These are phyloP conservation scores for Ophiostoma quercus DNA, from an alignment of 2,329 filamentous ascomycete genomes.

Conservation along the genomic window DNA sequence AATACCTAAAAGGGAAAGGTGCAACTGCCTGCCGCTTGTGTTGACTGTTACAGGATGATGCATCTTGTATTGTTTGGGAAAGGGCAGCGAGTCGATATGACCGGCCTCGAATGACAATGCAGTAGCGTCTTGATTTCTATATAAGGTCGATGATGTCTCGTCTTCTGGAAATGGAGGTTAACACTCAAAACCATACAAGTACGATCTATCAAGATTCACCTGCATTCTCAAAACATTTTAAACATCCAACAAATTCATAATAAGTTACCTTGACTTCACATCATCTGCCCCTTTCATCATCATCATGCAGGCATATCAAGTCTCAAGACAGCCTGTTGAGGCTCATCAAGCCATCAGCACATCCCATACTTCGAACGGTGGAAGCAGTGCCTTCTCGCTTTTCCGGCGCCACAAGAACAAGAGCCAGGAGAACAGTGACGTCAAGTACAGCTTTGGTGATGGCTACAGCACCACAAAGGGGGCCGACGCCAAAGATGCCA, in stretches of 20 bases:
- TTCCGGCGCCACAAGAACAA: neutral
- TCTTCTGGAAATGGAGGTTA: neutral
- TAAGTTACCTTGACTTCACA: neutral
- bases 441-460: neutral
- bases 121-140: neutral
- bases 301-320: neutral
- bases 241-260: neutral
- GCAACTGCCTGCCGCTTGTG: neutral
- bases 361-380: neutral
- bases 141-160: neutral
- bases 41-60: neutral
- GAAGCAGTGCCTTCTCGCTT: neutral
- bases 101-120: neutral
- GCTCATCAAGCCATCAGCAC: neutral
- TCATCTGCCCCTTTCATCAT: neutral
- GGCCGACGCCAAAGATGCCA: neutral
- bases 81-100: neutral
- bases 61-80: neutral
- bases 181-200: neutral
- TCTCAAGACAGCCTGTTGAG: neutral
- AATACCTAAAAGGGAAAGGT: constrained; percentile 6
- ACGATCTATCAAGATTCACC: neutral
- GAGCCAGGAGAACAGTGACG: neutral
- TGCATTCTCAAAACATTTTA: neutral
- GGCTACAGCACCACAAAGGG: neutral